phyloP scores from a whole-genome alignment of 2,329 filamentous ascomycete species.

The Diaporthe vaccinii region DNA sequence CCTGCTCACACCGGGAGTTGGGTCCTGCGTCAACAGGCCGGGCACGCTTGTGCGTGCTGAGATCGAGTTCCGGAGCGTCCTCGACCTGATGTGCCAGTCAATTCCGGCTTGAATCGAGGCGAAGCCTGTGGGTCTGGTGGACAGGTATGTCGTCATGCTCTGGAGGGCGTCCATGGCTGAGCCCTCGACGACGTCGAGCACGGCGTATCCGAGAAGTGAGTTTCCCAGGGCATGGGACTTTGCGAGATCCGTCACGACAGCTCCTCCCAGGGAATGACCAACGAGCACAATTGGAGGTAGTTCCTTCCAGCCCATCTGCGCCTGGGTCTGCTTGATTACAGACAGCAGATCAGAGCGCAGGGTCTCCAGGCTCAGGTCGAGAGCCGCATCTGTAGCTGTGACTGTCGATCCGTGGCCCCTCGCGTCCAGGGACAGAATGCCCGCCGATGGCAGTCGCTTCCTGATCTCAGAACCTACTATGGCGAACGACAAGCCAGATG shows the following conservation, averaged over 20 bases:
- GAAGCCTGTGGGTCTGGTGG: constrained; percentile 84
- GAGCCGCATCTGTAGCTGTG: constrained; percentile 51
- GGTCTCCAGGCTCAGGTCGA: constrained; percentile 80
- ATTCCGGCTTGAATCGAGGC: constrained; percentile 83
- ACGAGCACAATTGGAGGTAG: constrained; percentile 85
- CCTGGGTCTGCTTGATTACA: constrained; percentile 76
- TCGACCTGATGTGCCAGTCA: constrained; percentile 92
- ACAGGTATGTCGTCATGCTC: constrained; percentile 93
- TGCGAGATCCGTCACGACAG: constrained; percentile 88
- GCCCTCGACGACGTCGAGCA: constrained; percentile 95
- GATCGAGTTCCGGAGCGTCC: constrained; percentile 85
- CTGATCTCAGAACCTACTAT: constrained; percentile 83
- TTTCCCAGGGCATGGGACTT: constrained; percentile 74
- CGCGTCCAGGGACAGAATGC: constrained; percentile 87
- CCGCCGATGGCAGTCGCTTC: constrained; percentile 82
- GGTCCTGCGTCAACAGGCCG: constrained; percentile 73
- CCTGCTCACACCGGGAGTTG: constrained; percentile 50
- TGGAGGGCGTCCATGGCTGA: constrained; percentile 95
- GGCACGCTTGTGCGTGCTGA: constrained; percentile 93
- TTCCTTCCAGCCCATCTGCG: constrained; percentile 78
- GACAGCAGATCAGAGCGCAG: constrained; percentile 80
- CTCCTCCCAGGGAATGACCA: constrained; percentile 93
- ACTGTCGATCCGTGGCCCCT: constrained; percentile 85
- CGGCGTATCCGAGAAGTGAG: constrained; percentile 85
- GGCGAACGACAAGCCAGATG: constrained; percentile 93